These are phyloP conservation scores for Dacryopinax primogenitus DNA, from an alignment of 768 basidiomycete species.

Conservation along the genomic window DNA sequence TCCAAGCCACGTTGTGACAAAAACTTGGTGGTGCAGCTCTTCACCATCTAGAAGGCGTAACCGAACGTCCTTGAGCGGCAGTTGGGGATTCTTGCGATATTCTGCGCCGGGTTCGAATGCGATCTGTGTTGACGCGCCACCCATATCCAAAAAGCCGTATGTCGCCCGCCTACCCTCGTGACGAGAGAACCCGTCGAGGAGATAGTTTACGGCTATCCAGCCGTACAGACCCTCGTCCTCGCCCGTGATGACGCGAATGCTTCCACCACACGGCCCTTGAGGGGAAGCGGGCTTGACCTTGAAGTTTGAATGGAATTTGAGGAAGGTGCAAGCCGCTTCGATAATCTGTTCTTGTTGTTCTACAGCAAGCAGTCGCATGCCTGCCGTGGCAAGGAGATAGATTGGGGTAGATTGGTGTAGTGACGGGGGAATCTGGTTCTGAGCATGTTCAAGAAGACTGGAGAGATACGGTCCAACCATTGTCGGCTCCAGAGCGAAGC, in stretches of 20 bases:
- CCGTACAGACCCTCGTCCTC: slow-evolving; percentile 98
- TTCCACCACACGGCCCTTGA: slow-evolving; percentile 78
- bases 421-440: slow-evolving; percentile 72
- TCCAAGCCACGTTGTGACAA: slow-evolving; percentile 96
- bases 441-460: slow-evolving; percentile 74
- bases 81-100: slow-evolving; percentile 40
- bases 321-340: slow-evolving; percentile 61
- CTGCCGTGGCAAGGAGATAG: slow-evolving; percentile 91
- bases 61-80: slow-evolving; percentile 65
- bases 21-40: slow-evolving; percentile 82
- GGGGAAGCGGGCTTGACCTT: slow-evolving; percentile 52
- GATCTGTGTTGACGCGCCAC: slow-evolving; percentile 96
- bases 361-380: slow-evolving; percentile 77
- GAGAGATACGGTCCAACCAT: slow-evolving; percentile 61
- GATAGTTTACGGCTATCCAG: slow-evolving; percentile 98
- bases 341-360: slow-evolving; percentile 60
- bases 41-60: slow-evolving; percentile 70
- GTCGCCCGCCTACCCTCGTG: slow-evolving; percentile 52
- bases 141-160: slow-evolving; percentile 98
- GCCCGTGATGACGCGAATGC: slow-evolving; percentile 86
- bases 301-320: slow-evolving; percentile 65
- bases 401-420: slow-evolving; percentile 74
- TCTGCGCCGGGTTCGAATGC: slow-evolving; percentile 75
- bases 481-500: slow-evolving; percentile 55
- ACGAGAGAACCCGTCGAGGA: slow-evolving; percentile 81